A percentile compares a stretch with the other conserved stretches of the same genome.
Evolutionary conservation across 164 flowering plant genomes (phyloP).

Genomic region (Aristolochia californica): DNA sequence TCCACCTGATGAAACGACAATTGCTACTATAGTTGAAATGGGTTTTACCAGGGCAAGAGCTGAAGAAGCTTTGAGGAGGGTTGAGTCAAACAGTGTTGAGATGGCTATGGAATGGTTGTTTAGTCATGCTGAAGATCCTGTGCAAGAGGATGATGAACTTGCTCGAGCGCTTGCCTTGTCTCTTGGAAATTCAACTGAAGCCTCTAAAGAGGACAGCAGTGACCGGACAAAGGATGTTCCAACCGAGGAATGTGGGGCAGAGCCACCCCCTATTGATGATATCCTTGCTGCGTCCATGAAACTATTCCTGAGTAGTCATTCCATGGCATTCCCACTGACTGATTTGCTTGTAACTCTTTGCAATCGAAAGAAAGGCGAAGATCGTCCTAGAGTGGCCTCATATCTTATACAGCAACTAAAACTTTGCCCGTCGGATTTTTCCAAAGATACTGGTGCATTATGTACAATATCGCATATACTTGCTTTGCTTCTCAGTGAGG

Average conservation of each 20-base stretch:
- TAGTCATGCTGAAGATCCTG: constrained; percentile 85
- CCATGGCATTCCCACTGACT: constrained; percentile 63
- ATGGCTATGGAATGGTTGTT: constrained; percentile 98
- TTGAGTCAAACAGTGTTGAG: constrained; percentile 83
- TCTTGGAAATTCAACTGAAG: constrained; percentile 64
- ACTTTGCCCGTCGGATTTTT: constrained; percentile 46
- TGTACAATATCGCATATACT: constrained; percentile 59
- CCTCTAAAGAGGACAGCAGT: constrained; percentile 48
- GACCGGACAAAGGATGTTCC: constrained; percentile 43
- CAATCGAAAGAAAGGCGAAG: constrained; percentile 75
- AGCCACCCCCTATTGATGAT: constrained; percentile 74
- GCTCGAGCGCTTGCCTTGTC: constrained; percentile 94
- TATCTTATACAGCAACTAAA: constrained; percentile 73
- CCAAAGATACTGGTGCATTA: constrained; percentile 45
- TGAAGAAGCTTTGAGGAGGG: constrained; percentile 81
- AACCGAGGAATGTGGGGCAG: constrained; percentile 41
- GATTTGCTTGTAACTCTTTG: constrained; percentile 79
- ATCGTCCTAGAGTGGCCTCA: constrained; percentile 56
- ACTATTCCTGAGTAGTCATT: constrained; percentile 62
- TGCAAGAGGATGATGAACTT: constrained; percentile 91
- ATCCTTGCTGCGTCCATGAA: constrained; percentile 61
- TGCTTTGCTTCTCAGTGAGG: constrained; percentile 74
- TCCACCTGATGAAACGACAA: constrained; percentile 83
- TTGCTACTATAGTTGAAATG: constrained; percentile 87
- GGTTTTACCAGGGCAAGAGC: constrained; percentile 90